Evolutionary conservation across 208 protist species (phyloP), one percentile per base, ranked within the genome.

Genomic region (Crithidia acanthocephali): DNA sequence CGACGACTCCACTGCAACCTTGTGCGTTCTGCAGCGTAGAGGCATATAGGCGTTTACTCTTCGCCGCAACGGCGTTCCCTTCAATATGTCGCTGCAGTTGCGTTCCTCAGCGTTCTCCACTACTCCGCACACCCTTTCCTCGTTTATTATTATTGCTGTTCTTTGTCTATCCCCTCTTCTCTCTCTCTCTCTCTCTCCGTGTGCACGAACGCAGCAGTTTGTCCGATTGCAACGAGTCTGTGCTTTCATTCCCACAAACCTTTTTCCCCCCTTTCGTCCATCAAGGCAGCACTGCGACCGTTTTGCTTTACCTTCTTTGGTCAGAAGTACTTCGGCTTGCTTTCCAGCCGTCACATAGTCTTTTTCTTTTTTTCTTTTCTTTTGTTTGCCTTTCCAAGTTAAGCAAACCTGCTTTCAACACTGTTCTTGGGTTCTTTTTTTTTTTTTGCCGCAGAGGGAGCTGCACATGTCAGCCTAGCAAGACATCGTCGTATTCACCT

Each of bases 301-400:
- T 5, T 44, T 55, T 52, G 30, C 32, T 66, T 30, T n/a, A 9
- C 23, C 11, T 60, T 44, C 44, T 44, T 27, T 45, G 2, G 10
- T 50, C 28, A n/a, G 30, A 1, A 2, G 2, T 22, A 10, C 33
- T 3, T 50, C 44, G 44, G 44, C 18, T 15, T 4, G 16, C 16
- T n/a, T 48, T n/a, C 6, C 9, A 48, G 18, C 44, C 18, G 18
- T 3, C 44, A n/a, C 13, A 48, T 50, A 20, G 11, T 62, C n/a
- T 50, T 50, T 62, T 62, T 30, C 37, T 64, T 32, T 5, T 28
- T 70, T 51, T 0, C 18, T 69, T 32, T 69, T 9, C 40, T n/a
- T 22, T 35, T 22, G 10, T 47, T 30, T 18, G 0, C 20, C 16
- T 15, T 48, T 48, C 44, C 44, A 40, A 13, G 6, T 15, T n/a